Base-by-base conservation (phyloP, 179 eudicot species). In the Sideroxylon spinosum region DNA sequence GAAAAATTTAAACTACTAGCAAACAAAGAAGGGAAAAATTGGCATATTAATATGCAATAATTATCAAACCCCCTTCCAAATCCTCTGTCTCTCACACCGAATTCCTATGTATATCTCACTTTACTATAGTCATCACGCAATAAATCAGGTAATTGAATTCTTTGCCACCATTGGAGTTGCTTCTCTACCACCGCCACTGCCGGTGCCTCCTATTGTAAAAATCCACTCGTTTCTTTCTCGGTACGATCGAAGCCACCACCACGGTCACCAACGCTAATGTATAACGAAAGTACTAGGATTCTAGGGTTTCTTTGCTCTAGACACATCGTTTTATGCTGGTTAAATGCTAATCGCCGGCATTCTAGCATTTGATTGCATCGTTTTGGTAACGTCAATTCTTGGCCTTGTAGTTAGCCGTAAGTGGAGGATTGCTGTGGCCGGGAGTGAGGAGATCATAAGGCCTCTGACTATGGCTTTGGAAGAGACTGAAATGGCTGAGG, bases 361-460 rank as follows among this genome's bases (percentile, higher is more conserved):
- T n/a, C 84, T 85, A 29, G 80, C 44, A 52, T 69, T 85, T 65
- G 73, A 79, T 78, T 12, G 79, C 61, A 14, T 85, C 2, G 48
- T 85, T 37, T 65, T 76, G 52, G 61, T 81, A 37, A 52, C 83
- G 71, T 44, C 81, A 48, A 63, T 83, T 72, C 46, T 85, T 68
- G 79, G 86, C 71, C 62, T 78, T 26, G n/a, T 85, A 20, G 23
- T 81, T 28, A 84, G 86, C 25, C 79, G 78, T 78, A 62, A 76
- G 3, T 75, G 71, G 71, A 80, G 81, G 63, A 68, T 75, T 78
- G 84, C 81, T 12, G 84, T 72, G 22, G 29, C 73, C 37, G 75
- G 73, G 49, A 77, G 66, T 29, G 57, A 16, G 32, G 73, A n/a
- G 46, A 66, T 79, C 23, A 68, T 7, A 55, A 68, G 53, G 72